Conservation (phyloP, 805 yeast genomes). For the Wickerhamiella qilinensis region DNA sequence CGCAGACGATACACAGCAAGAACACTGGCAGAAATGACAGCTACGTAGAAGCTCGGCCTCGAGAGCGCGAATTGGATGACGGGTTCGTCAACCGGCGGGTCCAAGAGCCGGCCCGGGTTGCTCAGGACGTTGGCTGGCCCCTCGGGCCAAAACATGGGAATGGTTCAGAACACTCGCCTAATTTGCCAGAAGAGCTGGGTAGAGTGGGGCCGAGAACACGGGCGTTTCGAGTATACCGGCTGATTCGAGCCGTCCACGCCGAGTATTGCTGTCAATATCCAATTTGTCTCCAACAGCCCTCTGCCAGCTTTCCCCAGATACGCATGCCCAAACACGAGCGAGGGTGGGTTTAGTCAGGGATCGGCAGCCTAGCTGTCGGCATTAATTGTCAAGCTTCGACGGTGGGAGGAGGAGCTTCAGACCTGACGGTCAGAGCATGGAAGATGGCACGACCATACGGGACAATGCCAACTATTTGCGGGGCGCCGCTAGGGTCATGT, state of each 20-base stretch:
- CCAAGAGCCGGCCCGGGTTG: neutral
- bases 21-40: constrained; percentile 8
- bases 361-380: too few species aligned
- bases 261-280: too few species aligned
- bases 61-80: constrained; percentile 11
- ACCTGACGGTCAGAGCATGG: too few species aligned
- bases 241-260: neutral
- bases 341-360: too few species aligned
- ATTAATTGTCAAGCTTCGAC: too few species aligned
- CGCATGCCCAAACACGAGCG: too few species aligned
- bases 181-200: too few species aligned
- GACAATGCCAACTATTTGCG: neutral
- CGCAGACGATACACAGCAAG: constrained; percentile 13
- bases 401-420: too few species aligned
- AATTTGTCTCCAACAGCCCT: too few species aligned
- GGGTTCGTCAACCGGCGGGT: constrained; percentile 6
- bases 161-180: neutral
- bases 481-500: constrained; percentile 2
- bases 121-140: constrained; percentile 9
- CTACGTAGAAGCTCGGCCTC: constrained; percentile 12
- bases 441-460: too few species aligned
- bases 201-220: too few species aligned
- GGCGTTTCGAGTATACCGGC: neutral
- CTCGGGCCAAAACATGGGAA: constrained; percentile 17
- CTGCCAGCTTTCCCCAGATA: too few species aligned